Evolutionary conservation across 768 basidiomycete genomes (phyloP).

Genomic region (Kwoniella botswanensis): DNA sequence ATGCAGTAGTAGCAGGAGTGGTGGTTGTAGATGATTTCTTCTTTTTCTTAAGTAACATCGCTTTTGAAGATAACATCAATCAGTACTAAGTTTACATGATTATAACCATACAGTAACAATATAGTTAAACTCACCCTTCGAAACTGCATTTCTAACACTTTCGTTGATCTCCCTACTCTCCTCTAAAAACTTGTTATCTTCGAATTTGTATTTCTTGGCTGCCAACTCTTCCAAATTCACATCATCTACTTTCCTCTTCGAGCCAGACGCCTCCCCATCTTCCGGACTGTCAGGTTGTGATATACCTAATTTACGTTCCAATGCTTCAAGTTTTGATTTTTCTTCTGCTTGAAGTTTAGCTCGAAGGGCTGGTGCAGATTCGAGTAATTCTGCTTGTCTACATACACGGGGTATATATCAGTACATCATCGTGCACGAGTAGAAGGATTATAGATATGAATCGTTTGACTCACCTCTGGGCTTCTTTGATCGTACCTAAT

Average conservation of each 20-base stretch:
- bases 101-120: not conserved
- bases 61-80: slow-evolving; percentile 15
- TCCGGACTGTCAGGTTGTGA: slow-evolving; percentile 35
- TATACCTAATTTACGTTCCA: slow-evolving; percentile 83
- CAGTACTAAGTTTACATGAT: not conserved
- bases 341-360: slow-evolving; percentile 77
- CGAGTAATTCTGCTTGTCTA: slow-evolving; percentile 63
- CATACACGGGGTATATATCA: too few relatives aligned
- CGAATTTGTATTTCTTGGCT: slow-evolving; percentile 80
- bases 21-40: slow-evolving; percentile 46
- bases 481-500: slow-evolving; percentile 93
- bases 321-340: slow-evolving; percentile 77
- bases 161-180: slow-evolving; percentile 89
- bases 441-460: too few relatives aligned
- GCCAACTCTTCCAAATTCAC: slow-evolving; percentile 54
- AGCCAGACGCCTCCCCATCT: slow-evolving; percentile 4
- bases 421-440: too few relatives aligned
- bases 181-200: slow-evolving; percentile 90
- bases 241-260: slow-evolving; percentile 42
- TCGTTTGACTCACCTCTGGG: slow-evolving; percentile 72
- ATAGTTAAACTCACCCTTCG: slow-evolving; percentile 66
- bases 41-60: slow-evolving; percentile 50
- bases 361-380: slow-evolving; percentile 78
- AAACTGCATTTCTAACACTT: slow-evolving; percentile 86
- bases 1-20: not conserved